These are phyloP conservation scores for Colletotrichum cuscutae DNA, from an alignment of 2,329 filamentous ascomycete genomes.

Conservation along the genomic window DNA sequence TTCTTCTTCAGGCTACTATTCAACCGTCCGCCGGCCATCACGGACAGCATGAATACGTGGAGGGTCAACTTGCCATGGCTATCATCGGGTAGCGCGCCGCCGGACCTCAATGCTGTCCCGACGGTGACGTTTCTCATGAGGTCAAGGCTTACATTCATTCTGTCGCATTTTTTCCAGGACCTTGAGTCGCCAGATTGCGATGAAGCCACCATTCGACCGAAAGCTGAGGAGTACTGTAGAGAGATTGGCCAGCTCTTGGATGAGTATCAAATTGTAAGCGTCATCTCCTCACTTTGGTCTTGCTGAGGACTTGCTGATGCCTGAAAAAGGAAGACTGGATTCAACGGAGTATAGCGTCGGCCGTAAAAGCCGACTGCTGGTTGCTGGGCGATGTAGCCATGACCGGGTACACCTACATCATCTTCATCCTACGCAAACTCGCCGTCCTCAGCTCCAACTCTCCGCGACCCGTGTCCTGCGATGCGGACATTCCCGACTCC, in stretches of 20 bases:
- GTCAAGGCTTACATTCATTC: slow-evolving; percentile 42
- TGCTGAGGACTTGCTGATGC: too few species aligned
- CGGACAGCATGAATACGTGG: slow-evolving; percentile 40
- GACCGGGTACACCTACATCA: slow-evolving; percentile 43
- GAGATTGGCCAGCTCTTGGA: slow-evolving; percentile 41
- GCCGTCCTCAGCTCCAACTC: slow-evolving; percentile 39
- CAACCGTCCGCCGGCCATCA: slow-evolving; percentile 43
- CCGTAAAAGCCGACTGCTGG: slow-evolving; percentile 39
- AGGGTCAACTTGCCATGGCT: slow-evolving; percentile 47
- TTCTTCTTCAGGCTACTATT: slow-evolving; percentile 44
- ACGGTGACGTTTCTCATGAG: slow-evolving; percentile 41
- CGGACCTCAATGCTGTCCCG: slow-evolving; percentile 37
- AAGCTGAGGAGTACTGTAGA: slow-evolving; percentile 41
- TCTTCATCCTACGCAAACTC: slow-evolving; percentile 45
- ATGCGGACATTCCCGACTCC: slow-evolving; percentile 43
- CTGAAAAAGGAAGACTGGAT: slow-evolving; percentile 39
- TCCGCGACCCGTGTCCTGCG: slow-evolving; percentile 39
- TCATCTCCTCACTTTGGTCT: too few species aligned
- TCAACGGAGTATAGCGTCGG: slow-evolving; percentile 32
- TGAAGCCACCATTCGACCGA: slow-evolving; percentile 38
- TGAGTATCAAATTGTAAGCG: slow-evolving; percentile 40
- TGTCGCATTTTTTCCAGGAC: slow-evolving; percentile 42
- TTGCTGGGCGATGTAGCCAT: slow-evolving; percentile 42
- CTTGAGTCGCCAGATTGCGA: slow-evolving; percentile 7
- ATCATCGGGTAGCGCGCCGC: slow-evolving; percentile 33